These are phyloP conservation scores for Penicillium argentinense DNA, from an alignment of 495 filamentous ascomycete genomes.

Conservation along the genomic window DNA sequence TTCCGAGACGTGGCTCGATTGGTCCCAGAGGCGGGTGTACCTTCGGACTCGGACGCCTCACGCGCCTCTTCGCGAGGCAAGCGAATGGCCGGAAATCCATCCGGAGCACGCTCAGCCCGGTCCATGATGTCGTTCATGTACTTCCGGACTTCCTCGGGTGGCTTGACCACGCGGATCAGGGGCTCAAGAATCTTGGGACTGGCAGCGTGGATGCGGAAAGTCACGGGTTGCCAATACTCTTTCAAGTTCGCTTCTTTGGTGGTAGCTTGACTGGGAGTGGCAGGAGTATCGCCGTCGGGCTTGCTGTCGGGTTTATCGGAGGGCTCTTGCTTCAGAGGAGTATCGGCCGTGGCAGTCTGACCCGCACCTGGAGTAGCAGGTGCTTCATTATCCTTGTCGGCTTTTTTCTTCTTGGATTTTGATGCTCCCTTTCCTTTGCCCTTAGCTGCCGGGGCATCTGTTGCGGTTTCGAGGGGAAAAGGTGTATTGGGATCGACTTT, in stretches of 20 bases:
- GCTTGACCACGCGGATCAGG: slow-evolving; percentile 76
- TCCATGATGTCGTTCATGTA: slow-evolving; percentile 88
- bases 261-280: slow-evolving; percentile 3
- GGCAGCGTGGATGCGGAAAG: slow-evolving; percentile 68
- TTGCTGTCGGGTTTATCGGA: slow-evolving; percentile 17
- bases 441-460: slow-evolving; percentile 27
- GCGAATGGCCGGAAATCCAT: slow-evolving; percentile 65
- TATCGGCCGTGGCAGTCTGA: slow-evolving; percentile 13
- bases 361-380: slow-evolving; percentile 8
- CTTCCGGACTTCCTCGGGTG: slow-evolving; percentile 70
- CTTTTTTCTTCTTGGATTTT: slow-evolving; percentile 39
- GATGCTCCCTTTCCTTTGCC: slow-evolving; percentile 33
- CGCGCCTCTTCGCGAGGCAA: slow-evolving; percentile 50
- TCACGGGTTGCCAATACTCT: slow-evolving; percentile 91
- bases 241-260: slow-evolving; percentile 35
- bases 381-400: slow-evolving; percentile 25
- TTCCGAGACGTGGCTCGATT: slow-evolving; percentile 21
- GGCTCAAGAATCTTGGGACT: slow-evolving; percentile 66
- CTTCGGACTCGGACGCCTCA: slow-evolving; percentile 29
- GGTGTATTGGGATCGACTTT: slow-evolving; percentile 48
- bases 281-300: slow-evolving; percentile 2
- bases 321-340: slow-evolving; percentile 17
- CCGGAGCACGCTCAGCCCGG: slow-evolving; percentile 66
- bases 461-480: slow-evolving; percentile 36
- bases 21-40: slow-evolving; percentile 23